A percentile compares a stretch with the other conserved stretches of the same genome.
phyloP scores from a whole-genome alignment of 352 stramenopile genomes.

The Phytophthora megakarya region DNA sequence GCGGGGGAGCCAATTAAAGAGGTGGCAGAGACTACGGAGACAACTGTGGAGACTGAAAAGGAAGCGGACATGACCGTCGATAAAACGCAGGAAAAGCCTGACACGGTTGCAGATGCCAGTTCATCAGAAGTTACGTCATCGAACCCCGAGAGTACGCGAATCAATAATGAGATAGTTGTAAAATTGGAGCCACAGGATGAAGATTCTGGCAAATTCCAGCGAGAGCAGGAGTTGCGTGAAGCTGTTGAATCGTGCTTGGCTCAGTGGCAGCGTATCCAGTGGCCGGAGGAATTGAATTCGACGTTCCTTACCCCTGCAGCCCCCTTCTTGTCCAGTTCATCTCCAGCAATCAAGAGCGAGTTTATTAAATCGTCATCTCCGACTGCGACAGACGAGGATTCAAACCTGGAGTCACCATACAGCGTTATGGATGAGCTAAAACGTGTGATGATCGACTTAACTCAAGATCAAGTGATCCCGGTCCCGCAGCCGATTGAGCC shows the following conservation, averaged over 20 bases:
- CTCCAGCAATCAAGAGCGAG: slow-evolving; percentile 42
- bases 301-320: slow-evolving; percentile 45
- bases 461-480: slow-evolving; percentile 53
- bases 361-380: slow-evolving; percentile 14
- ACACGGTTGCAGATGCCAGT: background rate
- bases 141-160: background rate
- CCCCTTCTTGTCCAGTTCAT: background rate
- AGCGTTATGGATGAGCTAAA: slow-evolving; percentile 78
- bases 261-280: slow-evolving; percentile 73
- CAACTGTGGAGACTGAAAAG: background rate
- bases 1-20: background rate
- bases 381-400: slow-evolving; percentile 26
- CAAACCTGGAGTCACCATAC: slow-evolving; percentile 11
- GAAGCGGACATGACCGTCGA: background rate
- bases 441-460: slow-evolving; percentile 79
- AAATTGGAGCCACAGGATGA: slow-evolving; percentile 28
- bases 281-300: slow-evolving; percentile 60
- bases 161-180: slow-evolving; percentile 22
- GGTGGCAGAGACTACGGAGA: background rate
- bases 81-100: background rate
- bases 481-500: slow-evolving; percentile 31
- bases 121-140: background rate
- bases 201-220: slow-evolving; percentile 40
- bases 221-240: slow-evolving; percentile 55
- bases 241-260: slow-evolving; percentile 52